A percentile compares a stretch with the other conserved stretches of the same genome.
These are phyloP conservation scores for Porphyrellus sp. DNA, from an alignment of 1,284 basidiomycete species.

Conservation along the genomic window DNA sequence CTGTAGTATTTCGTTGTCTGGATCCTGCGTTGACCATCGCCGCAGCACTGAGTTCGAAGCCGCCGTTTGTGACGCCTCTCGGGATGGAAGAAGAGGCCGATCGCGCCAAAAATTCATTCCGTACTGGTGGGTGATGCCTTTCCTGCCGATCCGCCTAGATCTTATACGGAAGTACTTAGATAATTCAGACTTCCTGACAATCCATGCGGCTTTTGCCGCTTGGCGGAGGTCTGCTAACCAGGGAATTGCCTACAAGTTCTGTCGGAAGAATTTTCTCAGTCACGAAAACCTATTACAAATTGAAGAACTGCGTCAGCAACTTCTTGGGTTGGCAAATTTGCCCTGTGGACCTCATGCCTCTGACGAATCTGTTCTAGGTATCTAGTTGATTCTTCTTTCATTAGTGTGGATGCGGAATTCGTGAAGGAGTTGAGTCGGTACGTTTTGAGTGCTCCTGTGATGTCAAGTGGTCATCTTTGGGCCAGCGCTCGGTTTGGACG, in stretches of 20 bases:
- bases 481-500: slow-evolving; percentile 73
- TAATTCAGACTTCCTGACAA: slow-evolving; percentile 95
- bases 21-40: slow-evolving; percentile 96
- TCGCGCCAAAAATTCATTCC: slow-evolving; percentile 80
- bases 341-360: neutral
- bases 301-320: slow-evolving; percentile 94
- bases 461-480: neutral
- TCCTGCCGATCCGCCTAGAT: neutral
- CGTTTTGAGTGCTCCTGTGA: slow-evolving; percentile 1
- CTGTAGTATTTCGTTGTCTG: slow-evolving; percentile 85
- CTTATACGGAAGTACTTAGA: slow-evolving; percentile 45
- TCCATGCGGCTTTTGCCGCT: slow-evolving; percentile 86
- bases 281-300: slow-evolving; percentile 94
- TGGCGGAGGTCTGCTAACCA: slow-evolving; percentile 81
- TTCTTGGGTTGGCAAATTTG: slow-evolving; percentile 59
- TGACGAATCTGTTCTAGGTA: slow-evolving; percentile 46
- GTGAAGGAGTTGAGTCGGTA: slow-evolving; percentile 73
- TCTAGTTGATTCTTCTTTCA: slow-evolving; percentile 86
- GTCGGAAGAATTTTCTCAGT: slow-evolving; percentile 82
- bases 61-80: slow-evolving; percentile 88
- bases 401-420: slow-evolving; percentile 66
- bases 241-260: slow-evolving; percentile 68
- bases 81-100: slow-evolving; percentile 88
- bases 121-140: slow-evolving; percentile 51
- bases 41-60: slow-evolving; percentile 89